Conservation (phyloP, 768 basidiomycete genomes). For the Boletellus emodensis region DNA sequence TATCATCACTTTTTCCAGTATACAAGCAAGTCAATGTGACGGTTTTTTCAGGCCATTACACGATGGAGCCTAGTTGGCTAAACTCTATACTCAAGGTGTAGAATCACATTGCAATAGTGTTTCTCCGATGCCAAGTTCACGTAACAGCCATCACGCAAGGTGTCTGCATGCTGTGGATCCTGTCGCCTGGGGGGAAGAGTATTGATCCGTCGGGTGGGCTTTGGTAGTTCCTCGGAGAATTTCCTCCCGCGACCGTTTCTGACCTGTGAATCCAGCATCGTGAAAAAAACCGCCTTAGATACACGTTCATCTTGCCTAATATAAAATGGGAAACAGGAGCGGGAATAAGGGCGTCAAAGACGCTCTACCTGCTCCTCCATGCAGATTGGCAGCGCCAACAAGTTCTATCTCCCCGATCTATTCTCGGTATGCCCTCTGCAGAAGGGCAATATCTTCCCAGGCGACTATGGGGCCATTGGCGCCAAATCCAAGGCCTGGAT, state of each 20-base stretch:
- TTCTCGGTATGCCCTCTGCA: constrained; percentile 43
- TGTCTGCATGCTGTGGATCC: neutral
- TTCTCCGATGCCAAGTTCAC: too few species aligned
- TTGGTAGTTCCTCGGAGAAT: constrained; percentile 7
- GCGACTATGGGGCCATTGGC: constrained; percentile 49
- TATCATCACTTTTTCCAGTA: too few species aligned
- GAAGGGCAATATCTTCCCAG: constrained; percentile 48
- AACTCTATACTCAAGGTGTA: too few species aligned
- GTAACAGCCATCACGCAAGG: neutral
- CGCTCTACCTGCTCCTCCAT: neutral
- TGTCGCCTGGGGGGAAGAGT: neutral
- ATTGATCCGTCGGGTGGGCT: neutral
- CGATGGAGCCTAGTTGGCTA: too few species aligned
- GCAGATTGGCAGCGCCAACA: constrained; percentile 7
- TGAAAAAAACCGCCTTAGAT: constrained; percentile 1
- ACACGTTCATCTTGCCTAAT: constrained; percentile 5
- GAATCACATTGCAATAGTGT: too few species aligned
- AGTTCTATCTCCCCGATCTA: constrained; percentile 57
- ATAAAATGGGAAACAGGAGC: constrained; percentile 3
- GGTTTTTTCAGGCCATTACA: too few species aligned
- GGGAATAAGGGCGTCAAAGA: neutral
- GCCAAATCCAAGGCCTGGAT: constrained; percentile 61
- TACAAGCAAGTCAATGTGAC: too few species aligned
- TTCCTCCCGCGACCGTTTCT: neutral
- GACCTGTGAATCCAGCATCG: constrained; percentile 1